phyloP scores from a whole-genome alignment of 2,329 filamentous ascomycete genomes.

The Paracamarosporium sp. region DNA sequence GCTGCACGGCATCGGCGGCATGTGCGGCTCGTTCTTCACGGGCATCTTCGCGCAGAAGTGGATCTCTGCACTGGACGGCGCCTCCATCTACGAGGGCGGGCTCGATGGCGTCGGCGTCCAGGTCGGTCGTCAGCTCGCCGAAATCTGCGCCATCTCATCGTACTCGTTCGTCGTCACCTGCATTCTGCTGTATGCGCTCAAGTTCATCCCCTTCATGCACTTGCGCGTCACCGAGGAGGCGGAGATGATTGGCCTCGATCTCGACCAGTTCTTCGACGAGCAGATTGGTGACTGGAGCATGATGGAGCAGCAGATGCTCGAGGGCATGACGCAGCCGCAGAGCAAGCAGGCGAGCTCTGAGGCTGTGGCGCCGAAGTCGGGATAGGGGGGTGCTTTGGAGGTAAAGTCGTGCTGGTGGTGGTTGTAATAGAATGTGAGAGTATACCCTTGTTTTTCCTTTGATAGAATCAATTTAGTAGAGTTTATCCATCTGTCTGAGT shows the following conservation, averaged over 20 bases:
- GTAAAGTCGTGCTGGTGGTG: too few relatives aligned
- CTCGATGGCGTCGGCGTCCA: constrained; percentile 64
- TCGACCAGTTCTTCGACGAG: constrained; percentile 64
- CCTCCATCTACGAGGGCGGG: constrained; percentile 52
- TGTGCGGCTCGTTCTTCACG: constrained; percentile 64
- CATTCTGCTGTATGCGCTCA: constrained; percentile 59
- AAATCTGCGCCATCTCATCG: constrained; percentile 60
- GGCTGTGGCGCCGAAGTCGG: not conserved
- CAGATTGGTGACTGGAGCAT: constrained; percentile 61
- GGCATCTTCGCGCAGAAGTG: constrained; percentile 62
- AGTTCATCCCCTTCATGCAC: constrained; percentile 62
- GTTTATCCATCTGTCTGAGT: not conserved
- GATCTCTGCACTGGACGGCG: constrained; percentile 59
- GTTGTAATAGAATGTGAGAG: not conserved
- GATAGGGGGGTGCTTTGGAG: not conserved
- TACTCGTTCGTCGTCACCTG: constrained; percentile 62
- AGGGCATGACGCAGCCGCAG: constrained; percentile 12
- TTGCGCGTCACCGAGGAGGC: constrained; percentile 62
- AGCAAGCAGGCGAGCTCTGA: not conserved
- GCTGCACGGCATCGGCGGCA: constrained; percentile 64
- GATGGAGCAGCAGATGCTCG: constrained; percentile 34
- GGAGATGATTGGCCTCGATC: constrained; percentile 62
- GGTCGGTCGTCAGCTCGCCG: constrained; percentile 62
- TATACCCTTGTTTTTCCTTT: not conserved
- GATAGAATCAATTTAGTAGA: not conserved